Evolutionary conservation across 2,329 filamentous ascomycete species (phyloP), one percentile per base, ranked within the genome.

Genomic region (Ascochyta clinopodiicola): DNA sequence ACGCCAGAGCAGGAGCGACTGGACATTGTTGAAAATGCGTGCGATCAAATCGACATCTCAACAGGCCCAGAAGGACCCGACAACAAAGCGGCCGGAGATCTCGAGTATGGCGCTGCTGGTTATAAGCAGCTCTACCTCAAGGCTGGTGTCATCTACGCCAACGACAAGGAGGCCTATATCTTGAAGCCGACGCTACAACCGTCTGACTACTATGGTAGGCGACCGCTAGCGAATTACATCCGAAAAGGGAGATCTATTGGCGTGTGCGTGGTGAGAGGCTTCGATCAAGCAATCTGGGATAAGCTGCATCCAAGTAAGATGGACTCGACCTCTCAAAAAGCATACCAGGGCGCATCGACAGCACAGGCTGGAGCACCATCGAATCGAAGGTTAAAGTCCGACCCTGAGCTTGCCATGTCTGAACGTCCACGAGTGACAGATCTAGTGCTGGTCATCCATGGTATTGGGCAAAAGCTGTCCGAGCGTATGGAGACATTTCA

Each of bases 401-500:
- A 82, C 86, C 88, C 74, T 65, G 80, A 61, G 83, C 87, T 68
- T 89, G 91, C 77, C 76, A 82, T 70, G 79, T 85, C 63, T 81
- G 91, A 72, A 82, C 86, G 70, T 25, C 87, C 87, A 1, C 86
- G 87, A 57, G 90, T 96, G 5, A 94, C 90, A 0, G 95, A 99
- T 69, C 80, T 99, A 7, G 85, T 98, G 1, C 82, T 99, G 4
- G 91, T 98, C 9, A 90, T 95, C 38, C 95, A 99, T 69, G 95
- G 95, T 2, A 98, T 99, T 61, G 95, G 95, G 0, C 95, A 99
- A 74, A 98, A 99, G 73, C 83, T 98, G 44, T 96, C 93, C 0
- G 92, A 99, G 72, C 84, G 93, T 12, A 91, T 98, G 57, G 94
- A 98, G 75, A 96, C 92, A 66, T 99, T 93, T 67, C 92, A 98